Conservation (phyloP, 257 asterid genomes). For the Capsicum chinense region DNA sequence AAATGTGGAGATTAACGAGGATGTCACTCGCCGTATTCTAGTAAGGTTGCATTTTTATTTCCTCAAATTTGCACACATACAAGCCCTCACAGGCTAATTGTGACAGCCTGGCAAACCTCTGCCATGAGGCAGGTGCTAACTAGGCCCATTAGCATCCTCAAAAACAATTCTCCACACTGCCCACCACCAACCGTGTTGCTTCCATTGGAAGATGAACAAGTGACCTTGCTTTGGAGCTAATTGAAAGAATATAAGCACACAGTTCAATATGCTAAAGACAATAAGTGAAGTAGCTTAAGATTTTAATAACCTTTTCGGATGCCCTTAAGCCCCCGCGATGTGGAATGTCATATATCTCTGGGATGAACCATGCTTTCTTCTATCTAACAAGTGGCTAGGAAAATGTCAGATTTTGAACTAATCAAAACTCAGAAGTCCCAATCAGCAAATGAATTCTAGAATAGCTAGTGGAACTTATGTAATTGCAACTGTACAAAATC, state of each 20-base stretch:
- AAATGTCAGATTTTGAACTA: background rate
- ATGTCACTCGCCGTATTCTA: background rate
- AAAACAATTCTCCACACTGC: background rate
- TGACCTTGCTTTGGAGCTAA: conserved; percentile 11
- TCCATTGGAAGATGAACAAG: background rate
- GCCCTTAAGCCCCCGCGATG: background rate
- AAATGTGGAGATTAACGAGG: no score
- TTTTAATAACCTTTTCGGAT: background rate
- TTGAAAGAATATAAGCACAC: conserved; percentile 6
- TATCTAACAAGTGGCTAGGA: background rate
- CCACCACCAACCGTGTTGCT: conserved; percentile 13
- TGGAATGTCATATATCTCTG: background rate
- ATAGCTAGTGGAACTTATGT: background rate
- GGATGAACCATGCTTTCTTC: background rate
- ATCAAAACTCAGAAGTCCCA: background rate
- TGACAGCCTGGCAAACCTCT: background rate
- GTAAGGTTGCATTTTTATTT: background rate
- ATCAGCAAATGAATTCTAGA: background rate
- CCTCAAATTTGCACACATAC: background rate
- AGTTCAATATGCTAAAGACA: background rate
- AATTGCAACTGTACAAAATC: background rate
- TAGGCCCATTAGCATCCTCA: background rate
- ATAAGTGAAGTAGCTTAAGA: background rate
- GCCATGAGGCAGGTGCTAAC: conserved; percentile 5
- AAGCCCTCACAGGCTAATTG: background rate